Conservation (phyloP, 345 rosid species). For the Conringia planisiliqua region DNA sequence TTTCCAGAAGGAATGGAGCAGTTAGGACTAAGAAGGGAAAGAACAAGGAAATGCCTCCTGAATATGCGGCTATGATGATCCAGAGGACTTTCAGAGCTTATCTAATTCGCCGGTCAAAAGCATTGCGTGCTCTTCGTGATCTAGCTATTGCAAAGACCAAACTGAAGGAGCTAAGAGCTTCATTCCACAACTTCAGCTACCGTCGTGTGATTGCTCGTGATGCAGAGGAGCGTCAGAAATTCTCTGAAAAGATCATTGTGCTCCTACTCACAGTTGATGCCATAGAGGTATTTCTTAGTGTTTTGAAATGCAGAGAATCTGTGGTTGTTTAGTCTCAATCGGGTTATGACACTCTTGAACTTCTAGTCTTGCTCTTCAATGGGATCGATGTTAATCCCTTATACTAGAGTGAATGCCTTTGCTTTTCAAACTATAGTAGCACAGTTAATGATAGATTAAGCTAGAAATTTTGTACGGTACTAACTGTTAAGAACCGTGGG, state of each 20-base stretch:
- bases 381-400: neutral
- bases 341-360: neutral
- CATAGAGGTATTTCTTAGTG: conserved; percentile 69
- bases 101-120: conserved; percentile 69
- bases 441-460: neutral
- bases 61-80: conserved; percentile 80
- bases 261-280: conserved; percentile 92
- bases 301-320: too few relatives aligned
- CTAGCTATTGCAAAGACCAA: conserved; percentile 87
- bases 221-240: conserved; percentile 83
- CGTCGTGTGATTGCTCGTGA: conserved; percentile 65
- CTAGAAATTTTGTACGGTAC: neutral
- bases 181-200: conserved; percentile 78
- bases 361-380: neutral
- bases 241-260: conserved; percentile 81
- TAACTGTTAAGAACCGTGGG: neutral
- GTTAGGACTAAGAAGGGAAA: conserved; percentile 61
- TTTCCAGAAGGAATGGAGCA: conserved; percentile 60
- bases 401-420: neutral
- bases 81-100: conserved; percentile 81
- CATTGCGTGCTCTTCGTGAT: conserved; percentile 86
- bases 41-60: conserved; percentile 66
- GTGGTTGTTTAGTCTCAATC: neutral
- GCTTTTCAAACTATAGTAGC: neutral
- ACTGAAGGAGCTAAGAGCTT: conserved; percentile 77